Conservation (phyloP, 768 basidiomycete species). For the Terana coerulea region DNA sequence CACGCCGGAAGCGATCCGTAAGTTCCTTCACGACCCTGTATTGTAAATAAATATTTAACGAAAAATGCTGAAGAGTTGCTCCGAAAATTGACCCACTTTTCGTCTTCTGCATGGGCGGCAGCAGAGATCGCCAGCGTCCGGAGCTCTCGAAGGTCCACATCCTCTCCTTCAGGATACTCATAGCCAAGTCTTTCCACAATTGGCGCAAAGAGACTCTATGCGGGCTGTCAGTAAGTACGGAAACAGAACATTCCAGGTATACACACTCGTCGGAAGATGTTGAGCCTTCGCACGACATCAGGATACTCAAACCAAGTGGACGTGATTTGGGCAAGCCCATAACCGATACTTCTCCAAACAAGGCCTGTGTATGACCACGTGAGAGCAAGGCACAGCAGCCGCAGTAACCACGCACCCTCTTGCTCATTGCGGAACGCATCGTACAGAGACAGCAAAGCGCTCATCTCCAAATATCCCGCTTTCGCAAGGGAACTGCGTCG, state of each 20-base stretch:
- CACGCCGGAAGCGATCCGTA: constrained; percentile 63
- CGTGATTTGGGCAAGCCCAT: constrained; percentile 49
- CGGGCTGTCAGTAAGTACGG: not conserved
- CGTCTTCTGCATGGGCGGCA: constrained; percentile 46
- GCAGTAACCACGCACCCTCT: constrained; percentile 52
- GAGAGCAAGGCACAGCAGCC: not conserved
- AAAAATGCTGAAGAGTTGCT: too few relatives aligned
- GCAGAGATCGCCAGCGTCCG: constrained; percentile 68
- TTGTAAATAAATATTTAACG: not conserved
- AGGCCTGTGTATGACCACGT: constrained; percentile 48
- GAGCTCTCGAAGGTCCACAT: constrained; percentile 63
- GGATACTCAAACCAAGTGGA: constrained; percentile 84
- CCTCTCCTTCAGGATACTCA: constrained; percentile 63
- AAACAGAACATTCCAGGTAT: not conserved
- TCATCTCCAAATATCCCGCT: constrained; percentile 75
- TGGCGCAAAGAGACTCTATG: constrained; percentile 64
- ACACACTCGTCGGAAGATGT: constrained; percentile 59
- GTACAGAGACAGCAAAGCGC: constrained; percentile 72
- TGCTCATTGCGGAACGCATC: constrained; percentile 67
- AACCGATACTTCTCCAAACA: constrained; percentile 73
- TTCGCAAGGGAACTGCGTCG: constrained; percentile 80
- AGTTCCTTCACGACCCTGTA: constrained; percentile 71
- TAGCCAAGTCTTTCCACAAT: constrained; percentile 77
- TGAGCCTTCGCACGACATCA: constrained; percentile 46
- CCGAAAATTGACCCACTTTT: constrained; percentile 26